These are phyloP conservation scores for Cucumis cinereus DNA, from an alignment of 306 rosid genomes.

Conservation along the genomic window DNA sequence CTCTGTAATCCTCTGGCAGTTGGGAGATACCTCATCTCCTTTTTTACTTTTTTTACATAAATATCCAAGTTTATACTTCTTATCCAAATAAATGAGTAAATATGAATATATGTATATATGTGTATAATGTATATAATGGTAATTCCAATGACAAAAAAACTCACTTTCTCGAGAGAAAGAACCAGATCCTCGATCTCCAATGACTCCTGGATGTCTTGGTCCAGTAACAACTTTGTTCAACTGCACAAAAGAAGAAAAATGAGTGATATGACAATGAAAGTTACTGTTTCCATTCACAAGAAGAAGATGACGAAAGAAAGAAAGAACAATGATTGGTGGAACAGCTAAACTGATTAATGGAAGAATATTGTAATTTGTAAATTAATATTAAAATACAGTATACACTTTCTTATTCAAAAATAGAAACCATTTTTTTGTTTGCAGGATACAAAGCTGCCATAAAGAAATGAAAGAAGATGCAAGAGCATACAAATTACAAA, in stretches of 20 bases:
- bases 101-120: too few relatives aligned
- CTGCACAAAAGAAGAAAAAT: constrained; percentile 23
- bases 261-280: not conserved
- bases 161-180: constrained; percentile 82
- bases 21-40: not conserved
- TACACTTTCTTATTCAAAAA: not conserved
- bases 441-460: not conserved
- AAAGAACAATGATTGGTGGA: not conserved
- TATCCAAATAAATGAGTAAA: not conserved
- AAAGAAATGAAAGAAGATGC: not conserved
- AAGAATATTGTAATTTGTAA: not conserved
- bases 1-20: not conserved
- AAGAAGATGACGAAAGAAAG: not conserved
- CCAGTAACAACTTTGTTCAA: constrained; percentile 91
- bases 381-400: not conserved
- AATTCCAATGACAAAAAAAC: constrained; percentile 17
- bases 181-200: constrained; percentile 88
- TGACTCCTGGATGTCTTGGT: constrained; percentile 81
- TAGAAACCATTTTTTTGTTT: not conserved
- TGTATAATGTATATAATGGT: not conserved
- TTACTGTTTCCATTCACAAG: not conserved
- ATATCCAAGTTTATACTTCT: not conserved
- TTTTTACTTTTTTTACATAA: not conserved
- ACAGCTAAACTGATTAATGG: not conserved
- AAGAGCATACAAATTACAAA: not conserved